A percentile compares a stretch with the other conserved stretches of the same genome.
Evolutionary conservation across 805 yeast species (phyloP).

Genomic region (Suhomyces tanzawaensis): DNA sequence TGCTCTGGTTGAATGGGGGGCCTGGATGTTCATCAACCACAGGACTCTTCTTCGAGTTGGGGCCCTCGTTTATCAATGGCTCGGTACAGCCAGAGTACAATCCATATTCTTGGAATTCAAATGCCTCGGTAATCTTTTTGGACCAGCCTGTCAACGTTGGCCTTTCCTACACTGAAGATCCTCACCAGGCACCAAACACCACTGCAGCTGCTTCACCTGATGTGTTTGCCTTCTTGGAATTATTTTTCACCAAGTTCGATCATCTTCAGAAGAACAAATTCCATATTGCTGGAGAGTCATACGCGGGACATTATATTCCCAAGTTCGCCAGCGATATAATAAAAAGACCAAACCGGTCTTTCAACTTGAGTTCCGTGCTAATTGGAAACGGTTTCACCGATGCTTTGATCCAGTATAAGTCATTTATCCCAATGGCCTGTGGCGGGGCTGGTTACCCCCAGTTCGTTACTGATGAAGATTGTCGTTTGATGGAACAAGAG

Average conservation of each 20-base stretch:
- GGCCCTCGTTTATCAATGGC: slow-evolving; percentile 24
- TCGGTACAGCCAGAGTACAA: slow-evolving; percentile 23
- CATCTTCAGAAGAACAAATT: slow-evolving; percentile 15
- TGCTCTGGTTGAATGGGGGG: slow-evolving; percentile 33
- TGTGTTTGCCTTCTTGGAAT: slow-evolving; percentile 21
- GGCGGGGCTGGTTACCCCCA: slow-evolving; percentile 43
- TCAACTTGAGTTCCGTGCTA: slow-evolving; percentile 35
- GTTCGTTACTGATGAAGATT: slow-evolving; percentile 28
- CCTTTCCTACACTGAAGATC: slow-evolving; percentile 18
- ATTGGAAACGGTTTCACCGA: slow-evolving; percentile 48
- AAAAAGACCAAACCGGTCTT: slow-evolving; percentile 17
- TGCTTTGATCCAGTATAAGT: slow-evolving; percentile 36
- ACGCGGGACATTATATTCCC: slow-evolving; percentile 27
- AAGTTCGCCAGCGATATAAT: slow-evolving; percentile 20
- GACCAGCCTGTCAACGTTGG: slow-evolving; percentile 27
- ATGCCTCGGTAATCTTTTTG: slow-evolving; percentile 26
- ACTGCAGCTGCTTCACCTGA: slow-evolving; percentile 19
- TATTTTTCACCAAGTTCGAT: slow-evolving; percentile 22
- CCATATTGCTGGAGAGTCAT: slow-evolving; percentile 26
- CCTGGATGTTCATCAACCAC: slow-evolving; percentile 30
- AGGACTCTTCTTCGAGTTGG: slow-evolving; percentile 30
- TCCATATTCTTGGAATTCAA: slow-evolving; percentile 28
- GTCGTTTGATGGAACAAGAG: slow-evolving; percentile 31
- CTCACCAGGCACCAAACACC: slow-evolving; percentile 9
- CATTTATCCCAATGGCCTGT: slow-evolving; percentile 45